Percentiles rank a stretch among this genome's conserved stretches.
Evolutionary conservation across 1,284 basidiomycete genomes (phyloP).

Genomic region (Sphagnurus paluster): DNA sequence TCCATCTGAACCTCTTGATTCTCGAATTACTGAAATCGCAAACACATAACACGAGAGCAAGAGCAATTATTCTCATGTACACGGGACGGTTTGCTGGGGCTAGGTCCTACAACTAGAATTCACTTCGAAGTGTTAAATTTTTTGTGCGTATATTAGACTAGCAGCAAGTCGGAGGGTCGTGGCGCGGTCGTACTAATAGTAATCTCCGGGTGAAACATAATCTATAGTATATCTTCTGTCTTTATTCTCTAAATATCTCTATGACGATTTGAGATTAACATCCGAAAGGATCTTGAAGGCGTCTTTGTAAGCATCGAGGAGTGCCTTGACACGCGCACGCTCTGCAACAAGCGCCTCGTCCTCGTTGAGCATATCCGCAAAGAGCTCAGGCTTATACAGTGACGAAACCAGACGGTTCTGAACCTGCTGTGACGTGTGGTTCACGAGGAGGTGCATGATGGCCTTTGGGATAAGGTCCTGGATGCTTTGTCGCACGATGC

Average conservation of each 20-base stretch:
- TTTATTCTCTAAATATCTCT: conserved; percentile 18
- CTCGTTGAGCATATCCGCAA: conserved; percentile 90
- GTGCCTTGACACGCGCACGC: conserved; percentile 88
- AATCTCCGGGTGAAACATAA: conserved; percentile 11
- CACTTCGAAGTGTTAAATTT: neutral
- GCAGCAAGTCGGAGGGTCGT: neutral
- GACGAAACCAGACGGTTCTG: conserved; percentile 93
- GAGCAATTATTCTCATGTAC: neutral
- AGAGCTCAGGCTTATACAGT: conserved; percentile 93
- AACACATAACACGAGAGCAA: neutral
- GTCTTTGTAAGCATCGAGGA: conserved; percentile 96
- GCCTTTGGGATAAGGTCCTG: conserved; percentile 98
- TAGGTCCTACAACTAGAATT: too few species aligned
- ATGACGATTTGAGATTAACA: conserved; percentile 69
- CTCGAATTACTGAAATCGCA: too few species aligned
- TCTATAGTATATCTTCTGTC: conserved; percentile 14
- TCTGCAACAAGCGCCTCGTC: conserved; percentile 95
- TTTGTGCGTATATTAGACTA: conserved; percentile 4
- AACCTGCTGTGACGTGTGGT: conserved; percentile 93
- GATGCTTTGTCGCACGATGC: conserved; percentile 94
- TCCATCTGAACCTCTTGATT: too few species aligned
- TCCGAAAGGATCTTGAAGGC: conserved; percentile 89
- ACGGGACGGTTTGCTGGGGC: too few species aligned
- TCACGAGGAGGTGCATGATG: conserved; percentile 95
- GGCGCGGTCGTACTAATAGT: conserved; percentile 9